Percentiles rank a stretch among this genome's conserved stretches.
Evolutionary conservation across 2,329 filamentous ascomycete species (phyloP).

Genomic region (Pseudogymnoascus sp.): DNA sequence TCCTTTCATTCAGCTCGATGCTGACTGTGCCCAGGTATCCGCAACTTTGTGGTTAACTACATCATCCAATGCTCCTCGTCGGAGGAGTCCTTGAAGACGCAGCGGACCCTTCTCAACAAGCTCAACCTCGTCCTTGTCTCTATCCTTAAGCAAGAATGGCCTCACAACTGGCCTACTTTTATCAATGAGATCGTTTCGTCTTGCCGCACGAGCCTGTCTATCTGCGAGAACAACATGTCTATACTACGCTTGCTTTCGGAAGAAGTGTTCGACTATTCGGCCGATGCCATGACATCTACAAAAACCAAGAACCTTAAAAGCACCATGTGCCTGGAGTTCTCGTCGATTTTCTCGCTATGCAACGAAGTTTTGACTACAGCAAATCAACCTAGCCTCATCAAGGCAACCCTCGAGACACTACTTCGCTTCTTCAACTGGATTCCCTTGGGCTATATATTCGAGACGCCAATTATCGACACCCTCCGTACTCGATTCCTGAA

Average conservation of each 20-base stretch:
- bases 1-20: neutral
- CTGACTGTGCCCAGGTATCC: constrained; percentile 60
- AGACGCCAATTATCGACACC: constrained; percentile 92
- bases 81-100: constrained; percentile 75
- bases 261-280: constrained; percentile 97
- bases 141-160: constrained; percentile 98
- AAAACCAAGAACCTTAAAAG: constrained; percentile 96
- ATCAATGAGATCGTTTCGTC: constrained; percentile 99
- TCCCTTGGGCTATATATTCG: constrained; percentile 95
- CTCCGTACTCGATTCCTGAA: constrained; percentile 87
- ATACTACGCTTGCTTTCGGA: constrained; percentile 92
- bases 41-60: constrained; percentile 98
- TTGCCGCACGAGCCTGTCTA: constrained; percentile 88
- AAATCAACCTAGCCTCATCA: constrained; percentile 79
- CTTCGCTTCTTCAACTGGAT: constrained; percentile 99
- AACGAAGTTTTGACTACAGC: constrained; percentile 90
- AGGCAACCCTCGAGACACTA: constrained; percentile 92
- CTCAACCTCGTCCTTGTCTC: constrained; percentile 95
- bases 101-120: constrained; percentile 93
- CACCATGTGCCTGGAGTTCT: constrained; percentile 98
- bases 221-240: constrained; percentile 99
- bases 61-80: constrained; percentile 90
- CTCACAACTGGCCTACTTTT: constrained; percentile 98
- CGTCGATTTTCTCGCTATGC: constrained; percentile 95
- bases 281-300: constrained; percentile 97